Evolutionary conservation across 192 early-diverging fungal genomes (phyloP).

Genomic region (Backusella australiensis): DNA sequence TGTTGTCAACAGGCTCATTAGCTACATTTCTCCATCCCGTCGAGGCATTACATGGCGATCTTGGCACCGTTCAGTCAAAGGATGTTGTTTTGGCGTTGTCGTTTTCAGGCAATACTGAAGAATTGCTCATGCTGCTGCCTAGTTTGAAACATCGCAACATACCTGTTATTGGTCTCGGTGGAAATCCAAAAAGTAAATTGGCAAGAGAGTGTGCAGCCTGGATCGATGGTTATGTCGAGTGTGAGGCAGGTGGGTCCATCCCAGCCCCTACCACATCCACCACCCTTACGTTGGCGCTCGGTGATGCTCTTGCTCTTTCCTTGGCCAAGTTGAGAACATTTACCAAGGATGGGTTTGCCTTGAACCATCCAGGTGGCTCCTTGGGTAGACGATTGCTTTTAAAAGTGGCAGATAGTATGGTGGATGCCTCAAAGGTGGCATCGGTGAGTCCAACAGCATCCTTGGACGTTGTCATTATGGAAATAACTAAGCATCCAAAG

Average conservation of each 20-base stretch:
- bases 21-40: conserved; percentile 45
- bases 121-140: conserved; percentile 36
- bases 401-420: conserved; percentile 39
- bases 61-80: conserved; percentile 30
- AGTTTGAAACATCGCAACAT: conserved; percentile 38
- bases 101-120: conserved; percentile 47
- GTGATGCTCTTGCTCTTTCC: conserved; percentile 42
- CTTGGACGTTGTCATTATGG: conserved; percentile 37
- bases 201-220: conserved; percentile 39
- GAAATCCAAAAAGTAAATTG: conserved; percentile 38
- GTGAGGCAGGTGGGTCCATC: conserved; percentile 36
- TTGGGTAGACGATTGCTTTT: conserved; percentile 35
- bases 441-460: conserved; percentile 21
- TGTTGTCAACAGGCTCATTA: conserved; percentile 38
- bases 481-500: conserved; percentile 35
- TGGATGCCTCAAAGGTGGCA: conserved; percentile 12
- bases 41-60: conserved; percentile 47
- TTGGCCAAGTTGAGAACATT: conserved; percentile 36
- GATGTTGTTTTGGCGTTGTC: conserved; percentile 44
- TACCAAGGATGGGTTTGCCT: conserved; percentile 37
- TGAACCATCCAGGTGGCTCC: conserved; percentile 48
- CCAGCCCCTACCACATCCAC: conserved; percentile 47
- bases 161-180: conserved; percentile 40
- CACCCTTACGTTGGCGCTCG: conserved; percentile 42
- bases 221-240: conserved; percentile 39